Evolutionary conservation across 106 monocot genomes (phyloP).

Genomic region (Dendrobium chrysotoxum): DNA sequence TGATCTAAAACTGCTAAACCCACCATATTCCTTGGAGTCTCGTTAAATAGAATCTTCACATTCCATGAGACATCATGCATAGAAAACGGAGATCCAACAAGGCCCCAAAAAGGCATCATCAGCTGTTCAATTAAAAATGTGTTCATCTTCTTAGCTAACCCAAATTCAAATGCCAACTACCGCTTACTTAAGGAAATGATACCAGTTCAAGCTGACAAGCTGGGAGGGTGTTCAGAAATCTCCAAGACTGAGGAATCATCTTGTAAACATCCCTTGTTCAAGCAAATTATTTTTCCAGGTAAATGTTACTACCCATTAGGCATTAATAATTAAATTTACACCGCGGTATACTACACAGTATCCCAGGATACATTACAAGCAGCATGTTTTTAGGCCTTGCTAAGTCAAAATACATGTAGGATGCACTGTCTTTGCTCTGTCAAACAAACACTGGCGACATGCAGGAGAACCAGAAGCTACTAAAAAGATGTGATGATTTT

Average conservation of each 20-base stretch:
- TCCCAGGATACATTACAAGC: background rate
- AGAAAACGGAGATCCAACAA: background rate
- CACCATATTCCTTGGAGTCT: background rate
- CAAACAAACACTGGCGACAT: background rate
- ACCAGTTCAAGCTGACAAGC: background rate
- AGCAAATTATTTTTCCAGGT: background rate
- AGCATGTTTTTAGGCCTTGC: background rate
- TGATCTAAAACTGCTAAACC: background rate
- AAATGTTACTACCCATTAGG: background rate
- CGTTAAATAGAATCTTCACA: background rate
- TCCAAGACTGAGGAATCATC: background rate
- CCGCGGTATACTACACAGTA: background rate
- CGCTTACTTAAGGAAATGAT: too few relatives aligned
- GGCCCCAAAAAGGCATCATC: background rate
- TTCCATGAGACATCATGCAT: background rate
- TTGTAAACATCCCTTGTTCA: background rate
- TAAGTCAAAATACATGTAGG: background rate
- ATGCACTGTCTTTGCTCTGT: background rate
- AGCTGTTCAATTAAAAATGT: background rate
- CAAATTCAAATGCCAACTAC: background rate
- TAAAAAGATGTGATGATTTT: background rate
- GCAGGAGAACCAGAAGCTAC: background rate
- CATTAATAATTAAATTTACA: conserved; percentile 1
- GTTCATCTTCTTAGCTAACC: background rate
- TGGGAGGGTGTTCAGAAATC: background rate